A percentile compares a stretch with the other conserved stretches of the same genome.
These are phyloP conservation scores for Vaccinium macrocarpon DNA, from an alignment of 148 eudicot species.

Conservation along the genomic window DNA sequence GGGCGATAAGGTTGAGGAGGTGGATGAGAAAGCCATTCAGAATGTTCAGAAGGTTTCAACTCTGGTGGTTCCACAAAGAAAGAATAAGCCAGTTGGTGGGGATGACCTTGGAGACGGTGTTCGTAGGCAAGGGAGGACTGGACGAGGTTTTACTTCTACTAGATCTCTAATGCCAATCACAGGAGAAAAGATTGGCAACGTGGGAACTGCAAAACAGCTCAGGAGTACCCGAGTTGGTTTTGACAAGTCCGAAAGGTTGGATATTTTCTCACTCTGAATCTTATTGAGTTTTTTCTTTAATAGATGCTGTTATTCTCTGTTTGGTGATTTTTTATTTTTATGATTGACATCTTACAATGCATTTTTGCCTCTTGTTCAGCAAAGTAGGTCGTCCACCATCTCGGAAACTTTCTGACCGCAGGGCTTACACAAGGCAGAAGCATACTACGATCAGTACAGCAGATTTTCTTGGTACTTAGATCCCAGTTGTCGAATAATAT, in stretches of 20 bases:
- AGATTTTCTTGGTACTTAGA: constrained; percentile 53
- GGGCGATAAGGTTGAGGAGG: constrained; percentile 45
- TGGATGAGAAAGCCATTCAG: constrained; percentile 44
- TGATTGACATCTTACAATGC: constrained; percentile 4
- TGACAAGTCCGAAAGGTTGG: constrained; percentile 59
- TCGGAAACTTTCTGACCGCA: constrained; percentile 62
- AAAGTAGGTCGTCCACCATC: constrained; percentile 58
- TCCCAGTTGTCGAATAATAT: background rate
- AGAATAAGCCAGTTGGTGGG: constrained; percentile 45
- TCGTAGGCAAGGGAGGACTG: constrained; percentile 64
- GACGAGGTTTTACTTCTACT: constrained; percentile 51
- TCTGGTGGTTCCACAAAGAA: constrained; percentile 44
- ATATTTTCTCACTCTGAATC: background rate
- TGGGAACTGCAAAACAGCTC: constrained; percentile 60
- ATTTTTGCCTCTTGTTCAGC: constrained; percentile 33
- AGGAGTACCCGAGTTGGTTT: constrained; percentile 47
- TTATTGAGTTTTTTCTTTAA: background rate
- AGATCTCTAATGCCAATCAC: constrained; percentile 40
- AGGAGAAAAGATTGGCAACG: constrained; percentile 46
- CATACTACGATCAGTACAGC: constrained; percentile 41
- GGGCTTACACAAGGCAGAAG: constrained; percentile 55
- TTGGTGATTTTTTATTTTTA: background rate
- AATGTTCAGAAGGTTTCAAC: constrained; percentile 50
- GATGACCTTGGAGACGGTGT: constrained; percentile 50
- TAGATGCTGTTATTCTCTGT: background rate